Percentiles rank a stretch among this genome's conserved stretches.
These are phyloP conservation scores for Penicillium sp. DNA, from an alignment of 2,329 filamentous ascomycete species.

Conservation along the genomic window DNA sequence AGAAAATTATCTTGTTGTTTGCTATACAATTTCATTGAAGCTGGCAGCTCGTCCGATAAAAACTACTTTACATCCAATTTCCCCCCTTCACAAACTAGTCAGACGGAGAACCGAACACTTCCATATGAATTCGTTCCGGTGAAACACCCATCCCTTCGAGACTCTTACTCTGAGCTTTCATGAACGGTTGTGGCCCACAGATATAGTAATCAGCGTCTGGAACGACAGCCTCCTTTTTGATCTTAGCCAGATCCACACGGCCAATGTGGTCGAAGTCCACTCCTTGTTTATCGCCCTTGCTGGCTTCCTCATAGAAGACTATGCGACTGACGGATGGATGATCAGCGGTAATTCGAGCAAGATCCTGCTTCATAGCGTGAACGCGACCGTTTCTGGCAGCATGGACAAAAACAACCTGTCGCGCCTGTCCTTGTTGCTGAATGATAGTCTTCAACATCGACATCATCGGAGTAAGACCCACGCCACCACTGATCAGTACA, in stretches of 20 bases:
- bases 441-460: conserved; percentile 59
- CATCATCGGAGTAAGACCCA: conserved; percentile 60
- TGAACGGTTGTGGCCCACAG: conserved; percentile 12
- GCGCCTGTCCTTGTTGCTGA: conserved; percentile 46
- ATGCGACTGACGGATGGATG: conserved; percentile 9
- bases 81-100: neutral
- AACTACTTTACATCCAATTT: neutral
- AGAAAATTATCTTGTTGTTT: too few relatives aligned
- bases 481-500: conserved; percentile 63
- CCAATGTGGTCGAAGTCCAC: conserved; percentile 9
- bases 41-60: too few relatives aligned
- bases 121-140: conserved; percentile 28
- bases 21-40: too few relatives aligned
- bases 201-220: conserved; percentile 13
- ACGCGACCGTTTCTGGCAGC: conserved; percentile 21
- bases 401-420: conserved; percentile 27
- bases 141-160: conserved; percentile 28
- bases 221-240: conserved; percentile 4
- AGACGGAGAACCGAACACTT: conserved; percentile 30
- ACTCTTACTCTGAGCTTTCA: conserved; percentile 23
- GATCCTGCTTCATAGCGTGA: conserved; percentile 25
- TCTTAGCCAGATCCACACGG: neutral
- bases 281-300: neutral
- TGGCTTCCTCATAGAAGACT: conserved; percentile 3
- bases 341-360: conserved; percentile 13